phyloP scores from a whole-genome alignment of 805 yeast genomes.

The Candida ovalis region DNA sequence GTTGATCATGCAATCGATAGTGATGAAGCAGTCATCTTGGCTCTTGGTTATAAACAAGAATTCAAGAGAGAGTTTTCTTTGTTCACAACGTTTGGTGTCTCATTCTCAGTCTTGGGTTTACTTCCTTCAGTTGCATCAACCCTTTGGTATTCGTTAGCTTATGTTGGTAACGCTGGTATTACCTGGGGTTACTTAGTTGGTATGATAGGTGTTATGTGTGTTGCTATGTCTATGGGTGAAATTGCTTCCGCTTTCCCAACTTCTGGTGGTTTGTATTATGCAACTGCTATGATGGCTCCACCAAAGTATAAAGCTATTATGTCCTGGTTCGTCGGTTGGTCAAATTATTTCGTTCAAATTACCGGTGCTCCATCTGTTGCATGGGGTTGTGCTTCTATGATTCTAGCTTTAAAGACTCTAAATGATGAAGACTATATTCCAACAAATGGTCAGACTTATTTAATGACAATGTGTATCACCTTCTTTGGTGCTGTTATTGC shows the following conservation, averaged over 20 bases:
- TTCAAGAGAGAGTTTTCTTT: constrained; percentile 57
- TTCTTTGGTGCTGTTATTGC: constrained; percentile 44
- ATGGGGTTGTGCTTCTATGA: constrained; percentile 52
- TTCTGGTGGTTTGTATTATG: constrained; percentile 64
- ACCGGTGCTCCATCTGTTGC: constrained; percentile 62
- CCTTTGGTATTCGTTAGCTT: constrained; percentile 53
- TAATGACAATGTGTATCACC: constrained; percentile 48
- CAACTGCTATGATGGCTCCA: constrained; percentile 61
- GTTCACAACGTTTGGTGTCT: constrained; percentile 56
- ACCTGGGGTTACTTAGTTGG: constrained; percentile 61
- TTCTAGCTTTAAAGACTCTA: constrained; percentile 45
- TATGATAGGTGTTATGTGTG: constrained; percentile 49
- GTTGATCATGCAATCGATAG: constrained; percentile 45
- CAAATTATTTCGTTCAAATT: constrained; percentile 60
- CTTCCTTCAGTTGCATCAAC: constrained; percentile 67
- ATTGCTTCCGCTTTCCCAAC: constrained; percentile 63
- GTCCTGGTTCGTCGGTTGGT: constrained; percentile 61
- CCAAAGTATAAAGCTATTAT: constrained; percentile 46
- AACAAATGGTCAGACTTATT: constrained; percentile 46
- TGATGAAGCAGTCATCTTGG: constrained; percentile 52
- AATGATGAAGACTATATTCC: constrained; percentile 38
- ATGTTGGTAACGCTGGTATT: constrained; percentile 58
- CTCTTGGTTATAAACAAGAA: constrained; percentile 61
- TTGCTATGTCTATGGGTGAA: constrained; percentile 62
- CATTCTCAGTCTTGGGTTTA: constrained; percentile 60